Base-by-base conservation (phyloP, 2,329 filamentous ascomycete genomes). In the Diaporthe vexans region DNA sequence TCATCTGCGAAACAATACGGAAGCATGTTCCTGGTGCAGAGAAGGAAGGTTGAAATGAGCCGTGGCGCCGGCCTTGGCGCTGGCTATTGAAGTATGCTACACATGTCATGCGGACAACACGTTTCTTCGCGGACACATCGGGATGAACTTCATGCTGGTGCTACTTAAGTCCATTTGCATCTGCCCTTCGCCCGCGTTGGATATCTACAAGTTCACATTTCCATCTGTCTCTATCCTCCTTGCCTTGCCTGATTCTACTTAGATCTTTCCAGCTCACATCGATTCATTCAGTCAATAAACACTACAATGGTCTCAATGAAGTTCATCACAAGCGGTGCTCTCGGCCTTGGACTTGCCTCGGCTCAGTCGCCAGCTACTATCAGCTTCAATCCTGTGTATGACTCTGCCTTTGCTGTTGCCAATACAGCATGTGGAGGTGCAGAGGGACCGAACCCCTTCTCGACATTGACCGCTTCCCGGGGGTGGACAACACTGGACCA, bases 351-450 rank as follows among this genome's bases (percentile, higher is more conserved):
- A 15, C 4, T 59, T 17, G 21, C 10, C 35, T 37, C 35, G 3
- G 57, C 57, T 3, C 33, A 59, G 35, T 24, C 21, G 3, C 21
- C 57, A 17, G 57, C 33, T 24, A 59, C 57, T 5, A 59, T 59
- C 33, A 59, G 57, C 35, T 59, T 40, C 57, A 59, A 59, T 13
- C 57, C 57, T 17, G 57, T 59, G 13, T 59, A 59, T 10, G 56
- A 59, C 21, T 59, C 56, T 24, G 11, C 29, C 19, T 59, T 40
- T 19, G 15, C 33, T 2, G 57, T 40, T 6, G 57, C 57, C 8
- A 59, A 40, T 4, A 40, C 33, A 17, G 57, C 57, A 8, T 59
- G 57, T 59, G 57, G 57, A n/a, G 35, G 57, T 40, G 57, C 57
- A 40, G 57, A 59, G 11, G 57, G 57, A 3, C 57, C 35, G 19